Conservation (phyloP, 805 yeast genomes). For the Torulaspora delbrueckii region DNA sequence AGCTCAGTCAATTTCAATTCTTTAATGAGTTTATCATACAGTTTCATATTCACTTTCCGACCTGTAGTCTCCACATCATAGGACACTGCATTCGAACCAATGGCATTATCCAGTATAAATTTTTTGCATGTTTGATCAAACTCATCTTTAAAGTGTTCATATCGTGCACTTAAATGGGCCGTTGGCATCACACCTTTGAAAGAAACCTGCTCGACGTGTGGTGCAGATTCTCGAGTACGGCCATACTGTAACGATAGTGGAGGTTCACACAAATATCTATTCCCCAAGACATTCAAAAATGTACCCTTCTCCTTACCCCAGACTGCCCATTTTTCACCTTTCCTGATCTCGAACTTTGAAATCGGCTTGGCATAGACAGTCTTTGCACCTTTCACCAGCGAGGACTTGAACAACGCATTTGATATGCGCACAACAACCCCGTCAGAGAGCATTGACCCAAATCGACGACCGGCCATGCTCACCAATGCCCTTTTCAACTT, state of each 20-base stretch:
- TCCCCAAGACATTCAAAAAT: conserved; percentile 25
- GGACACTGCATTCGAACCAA: conserved; percentile 42
- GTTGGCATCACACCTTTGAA: conserved; percentile 47
- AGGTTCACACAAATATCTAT: conserved; percentile 29
- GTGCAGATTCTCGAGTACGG: conserved; percentile 6
- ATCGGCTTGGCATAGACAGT: conserved; percentile 26
- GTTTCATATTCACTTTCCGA: conserved; percentile 31
- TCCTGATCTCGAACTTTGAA: conserved; percentile 19
- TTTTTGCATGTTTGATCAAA: conserved; percentile 66
- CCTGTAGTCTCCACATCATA: conserved; percentile 32
- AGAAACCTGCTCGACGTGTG: conserved; percentile 34
- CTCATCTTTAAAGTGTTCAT: conserved; percentile 80
- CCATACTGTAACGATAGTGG: conserved; percentile 23
- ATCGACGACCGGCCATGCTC: neutral
- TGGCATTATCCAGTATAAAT: conserved; percentile 49
- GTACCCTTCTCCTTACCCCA: conserved; percentile 33
- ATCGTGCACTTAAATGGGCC: conserved; percentile 83
- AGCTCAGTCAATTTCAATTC: conserved; percentile 53
- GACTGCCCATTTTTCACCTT: conserved; percentile 42
- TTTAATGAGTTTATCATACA: conserved; percentile 42
- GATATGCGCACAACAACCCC: conserved; percentile 17
- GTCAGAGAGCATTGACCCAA: neutral
- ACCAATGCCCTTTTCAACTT: neutral
- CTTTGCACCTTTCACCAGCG: conserved; percentile 34
- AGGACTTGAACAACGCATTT: conserved; percentile 39